Base-by-base conservation (phyloP, 306 rosid genomes). In the Amphicarpaea edgeworthii region DNA sequence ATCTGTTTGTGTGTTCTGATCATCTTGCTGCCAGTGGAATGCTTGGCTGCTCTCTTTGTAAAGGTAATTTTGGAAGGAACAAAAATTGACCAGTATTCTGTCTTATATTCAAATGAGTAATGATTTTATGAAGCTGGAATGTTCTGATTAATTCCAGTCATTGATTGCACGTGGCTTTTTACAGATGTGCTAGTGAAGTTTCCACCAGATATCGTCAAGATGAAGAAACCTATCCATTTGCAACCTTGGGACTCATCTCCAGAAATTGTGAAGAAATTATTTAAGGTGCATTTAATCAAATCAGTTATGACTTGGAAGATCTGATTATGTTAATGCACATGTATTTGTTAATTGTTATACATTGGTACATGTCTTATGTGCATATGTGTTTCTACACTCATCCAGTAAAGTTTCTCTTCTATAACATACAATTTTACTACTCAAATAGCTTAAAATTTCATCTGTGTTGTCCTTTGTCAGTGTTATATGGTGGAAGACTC, bases 231-330 rank as follows among this genome's bases (percentile, higher is more conserved):
- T 72, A 86, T 92, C 75, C 82, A 82, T 82, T 84, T 77, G 83
- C 97, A 87, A 75, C 96, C 99, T 71, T 92, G 99, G 99, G 92
- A 85, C 77, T 89, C 96, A 55, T 92, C 97, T 79, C 84, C 87
- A 60, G 93, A 88, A 76, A 84, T 82, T 77, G 91, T 87, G 80
- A 95, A 92, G 91, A 90, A 92, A 83, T 79, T 95, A 58, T 95
- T 95, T 55, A 95, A 95, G 99, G 99, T 95, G 72, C 76, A n/a
- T 77, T 63, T 26, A 53, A n/a, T 59, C 78, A 70, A 70, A 23
- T 60, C 57, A 60, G 64, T 49, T 38, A 28, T 47, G 72, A n/a
- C 71, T 20, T 60, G 49, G n/a, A 60, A 59, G 72, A 47, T 78
- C 43, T 41, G 59, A n/a, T 53, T 30, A 41, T 49, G 15, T 70